phyloP scores from a whole-genome alignment of 192 early-diverging fungal genomes.

The Pilaira anomala region DNA sequence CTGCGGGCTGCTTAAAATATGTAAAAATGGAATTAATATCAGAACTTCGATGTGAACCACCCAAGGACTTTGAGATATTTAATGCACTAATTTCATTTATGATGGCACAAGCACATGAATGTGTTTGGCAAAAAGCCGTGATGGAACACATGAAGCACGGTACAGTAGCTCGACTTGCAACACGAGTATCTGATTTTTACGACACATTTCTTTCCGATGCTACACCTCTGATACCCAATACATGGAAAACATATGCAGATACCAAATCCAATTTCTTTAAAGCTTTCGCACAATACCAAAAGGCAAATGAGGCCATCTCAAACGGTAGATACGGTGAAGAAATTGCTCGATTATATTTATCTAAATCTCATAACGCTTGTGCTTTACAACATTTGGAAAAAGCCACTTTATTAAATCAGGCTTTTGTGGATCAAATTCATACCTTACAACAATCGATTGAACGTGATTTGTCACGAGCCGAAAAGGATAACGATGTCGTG shows the following conservation, averaged over 20 bases:
- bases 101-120: constrained; percentile 94
- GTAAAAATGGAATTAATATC: constrained; percentile 55
- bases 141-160: constrained; percentile 78
- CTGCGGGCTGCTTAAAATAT: constrained; percentile 77
- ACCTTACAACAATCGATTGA: constrained; percentile 21
- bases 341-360: constrained; percentile 67
- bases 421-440: constrained; percentile 18
- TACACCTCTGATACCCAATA: constrained; percentile 38
- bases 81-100: constrained; percentile 64
- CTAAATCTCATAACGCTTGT: constrained; percentile 34
- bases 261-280: constrained; percentile 68
- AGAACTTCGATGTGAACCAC: constrained; percentile 58
- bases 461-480: constrained; percentile 46
- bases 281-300: constrained; percentile 77
- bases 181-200: constrained; percentile 70
- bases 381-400: constrained; percentile 3
- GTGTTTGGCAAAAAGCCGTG: constrained; percentile 83
- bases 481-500: constrained; percentile 90
- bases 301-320: constrained; percentile 68
- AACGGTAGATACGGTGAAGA: constrained; percentile 80
- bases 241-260: constrained; percentile 68
- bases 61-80: constrained; percentile 67
- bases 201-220: constrained; percentile 52
- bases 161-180: constrained; percentile 73
- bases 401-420: constrained; percentile 22